A percentile compares a stretch with the other conserved stretches of the same genome.
phyloP scores from a whole-genome alignment of 2,329 filamentous ascomycete genomes.

The Alternaria arbusti region DNA sequence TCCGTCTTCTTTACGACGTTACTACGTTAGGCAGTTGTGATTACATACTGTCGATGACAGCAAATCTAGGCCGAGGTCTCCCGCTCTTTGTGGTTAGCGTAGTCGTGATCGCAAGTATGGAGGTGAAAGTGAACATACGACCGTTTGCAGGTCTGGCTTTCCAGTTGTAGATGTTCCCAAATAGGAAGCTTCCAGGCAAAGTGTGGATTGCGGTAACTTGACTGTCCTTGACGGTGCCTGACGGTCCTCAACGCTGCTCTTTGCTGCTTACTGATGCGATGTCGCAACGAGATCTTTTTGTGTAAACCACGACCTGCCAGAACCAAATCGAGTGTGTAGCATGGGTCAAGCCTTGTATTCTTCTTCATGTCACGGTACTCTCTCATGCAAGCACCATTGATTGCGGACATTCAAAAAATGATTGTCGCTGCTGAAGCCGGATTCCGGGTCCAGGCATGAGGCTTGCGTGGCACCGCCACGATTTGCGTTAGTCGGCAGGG shows the following conservation, averaged over 20 bases:
- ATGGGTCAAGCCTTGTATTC: background rate
- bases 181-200: background rate
- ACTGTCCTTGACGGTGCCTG: background rate
- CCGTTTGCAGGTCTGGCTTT: background rate
- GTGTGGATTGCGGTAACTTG: background rate
- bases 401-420: background rate
- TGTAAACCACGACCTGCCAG: background rate
- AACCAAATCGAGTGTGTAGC: background rate
- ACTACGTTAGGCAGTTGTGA: background rate
- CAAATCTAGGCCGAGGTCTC: background rate
- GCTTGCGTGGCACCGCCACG: conserved; percentile 22
- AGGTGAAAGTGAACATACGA: background rate
- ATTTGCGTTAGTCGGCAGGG: conserved; percentile 22
- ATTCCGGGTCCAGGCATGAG: conserved; percentile 2
- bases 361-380: background rate
- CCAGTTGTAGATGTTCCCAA: background rate
- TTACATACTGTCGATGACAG: background rate
- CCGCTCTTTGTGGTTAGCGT: background rate
- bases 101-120: background rate
- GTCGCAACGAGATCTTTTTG: background rate
- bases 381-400: background rate
- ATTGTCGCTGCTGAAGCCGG: background rate
- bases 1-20: background rate
- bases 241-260: background rate
- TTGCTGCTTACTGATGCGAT: background rate